phyloP scores from a whole-genome alignment of 2,329 filamentous ascomycete genomes.

The Aspergillus tanneri region DNA sequence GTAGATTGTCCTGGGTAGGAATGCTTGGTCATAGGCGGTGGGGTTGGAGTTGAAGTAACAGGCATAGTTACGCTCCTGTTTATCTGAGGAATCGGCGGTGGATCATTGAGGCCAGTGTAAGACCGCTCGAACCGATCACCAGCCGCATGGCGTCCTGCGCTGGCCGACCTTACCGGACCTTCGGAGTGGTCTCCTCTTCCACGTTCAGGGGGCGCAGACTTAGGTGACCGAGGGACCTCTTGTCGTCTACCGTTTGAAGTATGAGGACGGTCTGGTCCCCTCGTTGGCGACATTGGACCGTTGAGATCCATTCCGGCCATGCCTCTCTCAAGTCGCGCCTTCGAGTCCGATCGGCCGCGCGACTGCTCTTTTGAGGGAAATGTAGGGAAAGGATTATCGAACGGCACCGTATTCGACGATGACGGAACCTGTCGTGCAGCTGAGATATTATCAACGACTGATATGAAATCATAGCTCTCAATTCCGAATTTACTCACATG shows the following conservation, averaged over 20 bases:
- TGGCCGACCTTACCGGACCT: constrained; percentile 27
- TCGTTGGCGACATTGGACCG: constrained; percentile 26
- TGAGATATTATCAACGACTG: constrained; percentile 18
- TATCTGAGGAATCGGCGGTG: constrained; percentile 31
- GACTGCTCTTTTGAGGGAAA: constrained; percentile 34
- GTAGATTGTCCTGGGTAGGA: constrained; percentile 38
- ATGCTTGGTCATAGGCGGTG: constrained; percentile 20
- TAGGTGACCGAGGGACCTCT: constrained; percentile 26
- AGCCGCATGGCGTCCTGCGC: constrained; percentile 23
- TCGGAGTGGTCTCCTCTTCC: constrained; percentile 25
- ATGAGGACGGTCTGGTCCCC: constrained; percentile 34
- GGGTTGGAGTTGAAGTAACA: constrained; percentile 17
- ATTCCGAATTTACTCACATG: constrained; percentile 30
- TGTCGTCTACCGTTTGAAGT: constrained; percentile 40
- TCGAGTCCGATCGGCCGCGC: constrained; percentile 35
- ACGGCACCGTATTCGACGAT: constrained; percentile 40
- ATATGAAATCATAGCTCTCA: background rate
- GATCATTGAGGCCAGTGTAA: constrained; percentile 28
- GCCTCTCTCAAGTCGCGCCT: constrained; percentile 35
- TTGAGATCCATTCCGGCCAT: constrained; percentile 43
- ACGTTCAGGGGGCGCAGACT: constrained; percentile 25
- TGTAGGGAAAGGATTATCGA: constrained; percentile 53
- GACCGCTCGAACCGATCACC: constrained; percentile 21
- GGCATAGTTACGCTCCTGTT: constrained; percentile 43
- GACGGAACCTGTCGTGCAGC: constrained; percentile 34